Conservation (phyloP, 768 basidiomycete genomes). For the Russula olivacea region DNA sequence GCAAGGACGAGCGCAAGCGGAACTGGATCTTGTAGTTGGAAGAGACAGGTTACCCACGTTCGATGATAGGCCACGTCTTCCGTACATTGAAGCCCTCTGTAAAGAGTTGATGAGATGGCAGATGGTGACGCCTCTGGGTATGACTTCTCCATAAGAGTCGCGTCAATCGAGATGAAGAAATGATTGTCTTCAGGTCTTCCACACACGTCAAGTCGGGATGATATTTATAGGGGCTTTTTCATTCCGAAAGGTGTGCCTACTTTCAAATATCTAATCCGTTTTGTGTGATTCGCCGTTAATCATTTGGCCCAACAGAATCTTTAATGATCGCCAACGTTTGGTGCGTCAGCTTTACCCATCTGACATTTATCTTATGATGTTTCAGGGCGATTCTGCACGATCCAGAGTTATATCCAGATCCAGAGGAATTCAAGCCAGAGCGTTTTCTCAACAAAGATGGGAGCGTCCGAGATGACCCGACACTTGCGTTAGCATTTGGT, state of each 20-base stretch:
- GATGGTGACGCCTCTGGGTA: conserved; percentile 8
- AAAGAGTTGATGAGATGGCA: not conserved
- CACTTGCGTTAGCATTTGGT: conserved; percentile 5
- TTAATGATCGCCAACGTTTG: conserved; percentile 11
- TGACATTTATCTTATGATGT: not conserved
- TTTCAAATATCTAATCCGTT: not conserved
- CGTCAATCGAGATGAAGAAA: not conserved
- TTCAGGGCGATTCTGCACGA: conserved; percentile 19
- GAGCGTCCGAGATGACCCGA: conserved; percentile 11
- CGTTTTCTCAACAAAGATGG: conserved; percentile 22
- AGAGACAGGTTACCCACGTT: conserved; percentile 29
- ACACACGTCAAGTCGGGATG: conserved; percentile 5
- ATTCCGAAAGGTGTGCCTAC: conserved; percentile 11
- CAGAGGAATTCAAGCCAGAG: conserved; percentile 21
- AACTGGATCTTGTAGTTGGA: conserved; percentile 30
- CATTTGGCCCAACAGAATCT: not conserved
- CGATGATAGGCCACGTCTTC: conserved; percentile 22
- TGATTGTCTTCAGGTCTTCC: not conserved
- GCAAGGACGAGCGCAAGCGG: conserved; percentile 23
- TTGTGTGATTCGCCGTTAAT: too few relatives aligned
- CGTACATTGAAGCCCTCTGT: not conserved
- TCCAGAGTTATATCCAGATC: conserved; percentile 17
- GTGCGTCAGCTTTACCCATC: not conserved
- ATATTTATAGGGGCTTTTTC: conserved; percentile 11
- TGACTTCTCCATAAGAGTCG: not conserved